Base-by-base conservation (phyloP, 148 eudicot species). In the Fallopia convolvulus region DNA sequence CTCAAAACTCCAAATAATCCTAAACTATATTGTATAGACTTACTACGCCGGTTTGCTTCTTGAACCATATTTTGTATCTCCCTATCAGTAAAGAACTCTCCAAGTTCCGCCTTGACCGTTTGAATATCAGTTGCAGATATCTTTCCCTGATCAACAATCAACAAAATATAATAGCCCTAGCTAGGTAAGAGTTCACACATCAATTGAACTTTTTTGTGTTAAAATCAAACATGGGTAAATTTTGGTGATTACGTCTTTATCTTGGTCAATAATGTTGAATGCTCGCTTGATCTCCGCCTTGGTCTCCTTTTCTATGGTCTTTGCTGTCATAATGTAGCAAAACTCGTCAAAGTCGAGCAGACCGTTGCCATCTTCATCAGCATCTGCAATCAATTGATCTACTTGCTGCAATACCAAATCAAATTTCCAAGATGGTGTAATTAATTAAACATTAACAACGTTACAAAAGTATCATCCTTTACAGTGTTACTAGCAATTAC, bases 181-280 rank as follows among this genome's bases (percentile, higher is more conserved):
- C 10, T 42, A 42, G 10, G 1, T 42, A 47, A 7, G 49, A 33
- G 5, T 4, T 33, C 7, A 17, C 44, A 72, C 23, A 41, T 39
- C 12, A 71, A 11, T 47, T 9, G 50, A 9, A 9, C 17, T 14
- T 52, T 14, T 3, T 52, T 52, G 17, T 18, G 15, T 3, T 18
- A 6, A 40, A 72, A 39, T 46, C 20, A 39, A 21, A 17, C 52
- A 72, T 39, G 13, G 7, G 32, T 46, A 72, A 36, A 21, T 44
- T 2, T 36, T 2, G 39, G 39, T 36, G 39, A 36, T 36, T 72
- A 72, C 75, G 13, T 72, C 20, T 15, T 46, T 72, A 79, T 94
- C 97, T 63, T 86, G 90, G 85, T 94, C 98, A 17, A 94, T 92
- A 49, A 92, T 88, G 46, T 86, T 7, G 47, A 72, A 72, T n/a